phyloP scores from a whole-genome alignment of 2,329 filamentous ascomycete genomes.

The Aspergillus sp. region DNA sequence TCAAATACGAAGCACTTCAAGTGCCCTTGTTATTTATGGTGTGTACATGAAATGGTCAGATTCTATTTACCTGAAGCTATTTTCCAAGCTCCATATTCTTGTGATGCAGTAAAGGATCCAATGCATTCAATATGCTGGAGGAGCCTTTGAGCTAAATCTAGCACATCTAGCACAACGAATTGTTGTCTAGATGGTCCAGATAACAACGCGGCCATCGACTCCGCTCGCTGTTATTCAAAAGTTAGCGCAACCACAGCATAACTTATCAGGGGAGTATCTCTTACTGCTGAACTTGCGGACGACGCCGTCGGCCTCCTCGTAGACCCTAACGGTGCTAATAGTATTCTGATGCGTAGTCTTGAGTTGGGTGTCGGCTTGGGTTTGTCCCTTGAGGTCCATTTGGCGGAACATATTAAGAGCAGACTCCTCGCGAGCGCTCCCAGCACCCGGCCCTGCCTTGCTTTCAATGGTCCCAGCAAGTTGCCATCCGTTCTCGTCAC shows the following conservation, averaged over 20 bases:
- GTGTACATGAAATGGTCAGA: neutral
- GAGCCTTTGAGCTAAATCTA: neutral
- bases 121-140: neutral
- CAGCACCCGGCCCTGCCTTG: slow-evolving; percentile 63
- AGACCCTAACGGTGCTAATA: slow-evolving; percentile 79
- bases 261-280: slow-evolving; percentile 32
- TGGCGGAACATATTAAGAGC: slow-evolving; percentile 97
- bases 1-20: too few species aligned
- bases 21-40: neutral
- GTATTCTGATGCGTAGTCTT: slow-evolving; percentile 98
- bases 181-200: slow-evolving; percentile 63
- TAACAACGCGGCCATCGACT: slow-evolving; percentile 78
- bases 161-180: neutral
- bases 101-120: neutral
- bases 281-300: slow-evolving; percentile 86
- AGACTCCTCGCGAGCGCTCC: slow-evolving; percentile 75
- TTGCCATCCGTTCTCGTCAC: slow-evolving; percentile 78
- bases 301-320: slow-evolving; percentile 63
- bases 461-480: slow-evolving; percentile 77
- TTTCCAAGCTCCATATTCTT: neutral
- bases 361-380: slow-evolving; percentile 87
- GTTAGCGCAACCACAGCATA: slow-evolving; percentile 18
- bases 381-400: slow-evolving; percentile 97
- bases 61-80: neutral
- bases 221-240: slow-evolving; percentile 63